Conservation (phyloP, 2,329 filamentous ascomycete species). For the Stachybotrys echinatus region DNA sequence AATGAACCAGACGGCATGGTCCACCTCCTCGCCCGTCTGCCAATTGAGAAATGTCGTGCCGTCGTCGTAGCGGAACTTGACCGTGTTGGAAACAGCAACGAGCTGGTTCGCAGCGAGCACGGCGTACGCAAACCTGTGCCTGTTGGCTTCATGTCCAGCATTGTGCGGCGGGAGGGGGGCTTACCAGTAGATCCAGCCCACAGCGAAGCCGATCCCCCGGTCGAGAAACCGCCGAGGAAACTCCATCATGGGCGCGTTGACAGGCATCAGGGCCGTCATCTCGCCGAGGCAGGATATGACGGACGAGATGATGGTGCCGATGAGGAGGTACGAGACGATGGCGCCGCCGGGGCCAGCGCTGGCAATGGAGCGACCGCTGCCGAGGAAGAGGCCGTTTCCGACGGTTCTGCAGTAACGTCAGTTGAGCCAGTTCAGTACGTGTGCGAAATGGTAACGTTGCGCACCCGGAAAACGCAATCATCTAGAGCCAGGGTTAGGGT, state of each 20-base stretch:
- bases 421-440: background rate
- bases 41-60: constrained; percentile 25
- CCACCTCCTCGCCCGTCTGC: constrained; percentile 24
- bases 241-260: constrained; percentile 32
- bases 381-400: constrained; percentile 28
- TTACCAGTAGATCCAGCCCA: constrained; percentile 33
- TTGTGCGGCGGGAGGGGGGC: no score
- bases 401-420: constrained; percentile 4
- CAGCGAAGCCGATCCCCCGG: constrained; percentile 29
- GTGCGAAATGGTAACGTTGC: background rate
- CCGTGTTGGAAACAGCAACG: constrained; percentile 25
- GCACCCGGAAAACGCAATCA: constrained; percentile 38
- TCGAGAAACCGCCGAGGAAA: constrained; percentile 30
- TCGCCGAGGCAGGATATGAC: constrained; percentile 36
- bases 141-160: background rate
- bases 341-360: constrained; percentile 34
- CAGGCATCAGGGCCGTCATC: constrained; percentile 32
- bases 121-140: constrained; percentile 28
- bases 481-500: constrained; percentile 18
- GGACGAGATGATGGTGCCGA: constrained; percentile 35
- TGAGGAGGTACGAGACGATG: constrained; percentile 32
- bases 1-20: constrained; percentile 30
- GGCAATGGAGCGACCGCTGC: constrained; percentile 31
- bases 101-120: constrained; percentile 29
- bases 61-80: constrained; percentile 31